Percentiles rank a stretch among this genome's conserved stretches.
Conservation (phyloP, 768 basidiomycete species). For the Cyclocybe aegerita region DNA sequence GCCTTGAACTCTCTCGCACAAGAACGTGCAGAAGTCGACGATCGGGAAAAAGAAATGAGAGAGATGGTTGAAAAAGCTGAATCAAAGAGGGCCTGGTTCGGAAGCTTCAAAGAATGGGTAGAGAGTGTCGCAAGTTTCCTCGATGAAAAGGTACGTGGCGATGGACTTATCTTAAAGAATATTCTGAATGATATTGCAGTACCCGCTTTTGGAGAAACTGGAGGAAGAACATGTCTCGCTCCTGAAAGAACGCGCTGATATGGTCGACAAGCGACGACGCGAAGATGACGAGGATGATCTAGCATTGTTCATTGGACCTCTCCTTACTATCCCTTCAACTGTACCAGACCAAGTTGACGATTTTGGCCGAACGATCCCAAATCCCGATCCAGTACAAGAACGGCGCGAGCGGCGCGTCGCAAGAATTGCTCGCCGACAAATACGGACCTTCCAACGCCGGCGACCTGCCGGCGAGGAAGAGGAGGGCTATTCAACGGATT, state of each 20-base stretch:
- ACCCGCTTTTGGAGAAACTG: conserved; percentile 72
- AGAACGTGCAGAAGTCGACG: conserved; percentile 64
- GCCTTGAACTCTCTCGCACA: conserved; percentile 56
- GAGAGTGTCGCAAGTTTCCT: conserved; percentile 84
- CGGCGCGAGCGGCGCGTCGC: conserved; percentile 59
- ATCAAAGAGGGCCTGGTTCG: conserved; percentile 80
- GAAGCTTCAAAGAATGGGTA: conserved; percentile 74
- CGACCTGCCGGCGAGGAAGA: conserved; percentile 38
- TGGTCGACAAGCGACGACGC: conserved; percentile 66
- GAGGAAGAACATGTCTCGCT: conserved; percentile 76
- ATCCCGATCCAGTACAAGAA: conserved; percentile 41
- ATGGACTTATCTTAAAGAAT: conserved; percentile 4
- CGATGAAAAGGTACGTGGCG: conserved; percentile 74
- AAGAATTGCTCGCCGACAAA: conserved; percentile 54
- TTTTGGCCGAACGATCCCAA: conserved; percentile 50
- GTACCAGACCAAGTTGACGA: conserved; percentile 50
- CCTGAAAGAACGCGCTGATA: conserved; percentile 68
- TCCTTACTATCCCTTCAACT: conserved; percentile 28
- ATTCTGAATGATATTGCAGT: conserved; percentile 42
- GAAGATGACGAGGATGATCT: conserved; percentile 84
- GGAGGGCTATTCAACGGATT: conserved; percentile 89
- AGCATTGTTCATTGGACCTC: conserved; percentile 60
- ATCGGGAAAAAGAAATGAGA: conserved; percentile 71
- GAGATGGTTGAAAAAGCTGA: conserved; percentile 75
- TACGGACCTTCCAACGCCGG: conserved; percentile 33